Evolutionary conservation across 306 rosid genomes (phyloP).

Genomic region (Gleditsia sinensis): DNA sequence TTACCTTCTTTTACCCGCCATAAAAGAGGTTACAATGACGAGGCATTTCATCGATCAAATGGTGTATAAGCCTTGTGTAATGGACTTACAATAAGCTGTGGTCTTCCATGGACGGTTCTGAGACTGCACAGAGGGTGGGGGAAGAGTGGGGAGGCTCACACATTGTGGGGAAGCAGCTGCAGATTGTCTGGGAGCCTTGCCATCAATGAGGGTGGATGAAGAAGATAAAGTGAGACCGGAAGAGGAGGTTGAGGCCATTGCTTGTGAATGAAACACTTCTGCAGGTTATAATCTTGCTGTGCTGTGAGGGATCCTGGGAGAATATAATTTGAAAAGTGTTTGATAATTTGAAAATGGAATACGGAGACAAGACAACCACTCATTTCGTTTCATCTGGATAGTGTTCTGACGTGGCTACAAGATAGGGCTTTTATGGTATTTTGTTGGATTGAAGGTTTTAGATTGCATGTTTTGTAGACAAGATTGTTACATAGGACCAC

Average conservation of each 20-base stretch:
- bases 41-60: too few relatives aligned
- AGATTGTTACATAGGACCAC: too few relatives aligned
- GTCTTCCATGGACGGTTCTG: constrained; percentile 67
- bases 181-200: constrained; percentile 61
- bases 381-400: constrained; percentile 56
- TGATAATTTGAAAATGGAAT: constrained; percentile 47
- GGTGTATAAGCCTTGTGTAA: too few relatives aligned
- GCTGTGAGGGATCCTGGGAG: constrained; percentile 38
- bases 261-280: constrained; percentile 30
- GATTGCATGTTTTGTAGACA: constrained; percentile 25
- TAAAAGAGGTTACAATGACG: too few relatives aligned
- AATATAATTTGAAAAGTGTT: constrained; percentile 22
- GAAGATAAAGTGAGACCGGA: constrained; percentile 71
- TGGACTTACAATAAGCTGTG: constrained; percentile 61
- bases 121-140: constrained; percentile 55
- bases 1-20: too few relatives aligned
- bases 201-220: constrained; percentile 63
- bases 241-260: constrained; percentile 75
- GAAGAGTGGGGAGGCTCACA: constrained; percentile 70
- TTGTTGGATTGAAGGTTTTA: constrained; percentile 47
- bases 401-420: constrained; percentile 56
- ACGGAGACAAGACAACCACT: constrained; percentile 58
- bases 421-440: constrained; percentile 62
- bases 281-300: constrained; percentile 16
- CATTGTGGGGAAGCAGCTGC: constrained; percentile 66